Conservation (phyloP, 768 basidiomycete species). For the Phanerochaete carnosa region DNA sequence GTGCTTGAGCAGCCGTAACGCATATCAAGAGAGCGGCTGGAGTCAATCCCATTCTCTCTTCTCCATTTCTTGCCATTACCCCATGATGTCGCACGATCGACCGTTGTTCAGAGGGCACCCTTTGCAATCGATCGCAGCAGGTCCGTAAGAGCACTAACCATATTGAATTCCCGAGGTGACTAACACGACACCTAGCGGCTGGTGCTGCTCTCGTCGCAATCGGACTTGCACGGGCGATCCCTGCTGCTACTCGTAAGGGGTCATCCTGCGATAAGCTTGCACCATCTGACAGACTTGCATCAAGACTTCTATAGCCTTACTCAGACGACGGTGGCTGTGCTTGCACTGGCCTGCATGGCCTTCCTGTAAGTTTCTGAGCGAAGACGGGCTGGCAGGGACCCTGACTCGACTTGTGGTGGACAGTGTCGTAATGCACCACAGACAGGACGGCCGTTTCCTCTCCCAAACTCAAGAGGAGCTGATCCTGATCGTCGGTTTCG, state of each 20-base stretch:
- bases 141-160: neutral
- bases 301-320: conserved; percentile 32
- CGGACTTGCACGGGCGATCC: neutral
- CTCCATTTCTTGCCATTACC: neutral
- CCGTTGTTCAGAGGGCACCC: conserved; percentile 10
- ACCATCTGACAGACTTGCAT: neutral
- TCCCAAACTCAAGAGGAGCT: conserved; percentile 73
- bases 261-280: neutral
- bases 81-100: conserved; percentile 3
- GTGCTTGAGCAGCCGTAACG: neutral
- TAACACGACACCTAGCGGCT: neutral
- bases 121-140: conserved; percentile 8
- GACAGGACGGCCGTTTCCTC: conserved; percentile 54
- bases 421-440: conserved; percentile 70
- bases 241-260: conserved; percentile 2
- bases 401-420: neutral
- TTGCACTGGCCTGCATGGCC: conserved; percentile 63
- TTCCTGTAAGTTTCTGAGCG: conserved; percentile 48
- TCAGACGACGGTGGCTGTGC: conserved; percentile 70
- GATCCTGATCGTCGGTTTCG: conserved; percentile 67
- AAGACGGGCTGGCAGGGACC: neutral
- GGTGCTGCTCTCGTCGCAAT: conserved; percentile 5
- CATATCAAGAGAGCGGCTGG: neutral
- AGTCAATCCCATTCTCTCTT: neutral
- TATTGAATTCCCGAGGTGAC: neutral